Evolutionary conservation across 805 yeast genomes (phyloP), one percentile per base, ranked within the genome.

Genomic region (Wickerhamiella hasegawae): DNA sequence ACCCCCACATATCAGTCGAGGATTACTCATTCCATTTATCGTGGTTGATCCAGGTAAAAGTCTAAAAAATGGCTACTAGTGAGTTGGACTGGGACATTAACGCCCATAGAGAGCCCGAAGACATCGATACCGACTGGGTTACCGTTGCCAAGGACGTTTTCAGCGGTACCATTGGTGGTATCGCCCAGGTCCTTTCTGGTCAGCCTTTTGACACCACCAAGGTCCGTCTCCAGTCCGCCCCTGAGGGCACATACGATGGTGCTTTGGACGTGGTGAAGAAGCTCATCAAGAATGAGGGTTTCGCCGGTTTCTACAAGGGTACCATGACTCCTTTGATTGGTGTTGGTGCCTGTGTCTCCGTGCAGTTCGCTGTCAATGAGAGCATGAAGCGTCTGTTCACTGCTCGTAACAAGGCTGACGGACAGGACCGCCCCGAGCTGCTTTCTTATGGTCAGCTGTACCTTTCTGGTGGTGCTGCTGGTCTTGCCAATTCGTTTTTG

Each of bases 121-220:
- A 18, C 21, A 14, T 16, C 16, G 22, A 17, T 6, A 45, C 43
- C 18, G 52, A 48, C 28, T 36, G 33, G 33, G 39, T 43, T 18
- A 52, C 71, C 29, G 82, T 82, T 9, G 44, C 66, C 22, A 83
- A 83, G 48, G 95, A 85, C 54, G 68, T 84, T 33, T 58, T 80
- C 36, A 92, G 93, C 4, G 98, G 98, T 16, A 87, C 96, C 14
- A 67, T 77, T 46, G 97, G 97, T 38, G 98, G 98, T 36, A 72
- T 90, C 19, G 87, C 96, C 5, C 98, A 90, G 59, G 97, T 90
- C 5, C 61, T 90, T 23, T 80, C 78, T 11, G 98, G 98, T 18
- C 97, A 90, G 58, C 96, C 97, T 5, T 87, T 87, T 51, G 97
- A 85, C 54, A 81, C 94, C 8, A 81, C 90, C 31, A 87, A 87